phyloP scores from a whole-genome alignment of 1,139 yeast species.

The Scheffersomyces stambukii region DNA sequence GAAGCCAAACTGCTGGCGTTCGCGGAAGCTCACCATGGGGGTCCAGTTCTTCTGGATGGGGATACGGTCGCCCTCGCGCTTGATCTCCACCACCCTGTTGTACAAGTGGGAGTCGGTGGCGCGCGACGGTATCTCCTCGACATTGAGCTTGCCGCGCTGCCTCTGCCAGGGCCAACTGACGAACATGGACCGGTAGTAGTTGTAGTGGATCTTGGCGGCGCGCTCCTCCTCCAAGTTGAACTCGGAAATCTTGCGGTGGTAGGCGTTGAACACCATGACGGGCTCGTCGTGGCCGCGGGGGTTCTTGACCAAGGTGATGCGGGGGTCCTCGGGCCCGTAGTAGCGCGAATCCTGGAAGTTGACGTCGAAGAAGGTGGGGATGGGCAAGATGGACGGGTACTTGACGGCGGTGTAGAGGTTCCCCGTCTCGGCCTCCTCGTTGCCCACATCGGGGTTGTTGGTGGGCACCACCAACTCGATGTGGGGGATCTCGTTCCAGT shows the following conservation, averaged over 20 bases:
- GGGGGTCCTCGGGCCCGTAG: slow-evolving; percentile 43
- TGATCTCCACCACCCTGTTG: slow-evolving; percentile 21
- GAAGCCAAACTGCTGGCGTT: slow-evolving; percentile 16
- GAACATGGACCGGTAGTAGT: slow-evolving; percentile 19
- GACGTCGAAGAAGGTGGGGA: slow-evolving; percentile 31
- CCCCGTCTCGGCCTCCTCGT: neutral
- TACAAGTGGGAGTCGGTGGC: slow-evolving; percentile 16
- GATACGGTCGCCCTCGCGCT: slow-evolving; percentile 1
- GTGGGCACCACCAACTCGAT: slow-evolving; percentile 19
- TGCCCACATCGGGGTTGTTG: slow-evolving; percentile 1
- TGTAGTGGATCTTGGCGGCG: slow-evolving; percentile 9
- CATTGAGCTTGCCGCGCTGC: slow-evolving; percentile 25
- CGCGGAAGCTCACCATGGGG: slow-evolving; percentile 25
- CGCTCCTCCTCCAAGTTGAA: neutral
- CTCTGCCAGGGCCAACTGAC: slow-evolving; percentile 27
- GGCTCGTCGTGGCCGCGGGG: slow-evolving; percentile 35
- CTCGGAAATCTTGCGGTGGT: slow-evolving; percentile 21
- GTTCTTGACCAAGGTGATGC: slow-evolving; percentile 28
- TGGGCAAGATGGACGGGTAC: slow-evolving; percentile 30
- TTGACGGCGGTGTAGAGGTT: slow-evolving; percentile 11
- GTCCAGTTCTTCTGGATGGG: slow-evolving; percentile 34
- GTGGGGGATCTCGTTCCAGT: slow-evolving; percentile 23
- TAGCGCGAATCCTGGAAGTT: slow-evolving; percentile 16
- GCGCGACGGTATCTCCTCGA: slow-evolving; percentile 16
- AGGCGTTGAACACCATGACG: slow-evolving; percentile 28